Conservation (phyloP, 495 filamentous ascomycete species). For the Tetracladium setigerum region DNA sequence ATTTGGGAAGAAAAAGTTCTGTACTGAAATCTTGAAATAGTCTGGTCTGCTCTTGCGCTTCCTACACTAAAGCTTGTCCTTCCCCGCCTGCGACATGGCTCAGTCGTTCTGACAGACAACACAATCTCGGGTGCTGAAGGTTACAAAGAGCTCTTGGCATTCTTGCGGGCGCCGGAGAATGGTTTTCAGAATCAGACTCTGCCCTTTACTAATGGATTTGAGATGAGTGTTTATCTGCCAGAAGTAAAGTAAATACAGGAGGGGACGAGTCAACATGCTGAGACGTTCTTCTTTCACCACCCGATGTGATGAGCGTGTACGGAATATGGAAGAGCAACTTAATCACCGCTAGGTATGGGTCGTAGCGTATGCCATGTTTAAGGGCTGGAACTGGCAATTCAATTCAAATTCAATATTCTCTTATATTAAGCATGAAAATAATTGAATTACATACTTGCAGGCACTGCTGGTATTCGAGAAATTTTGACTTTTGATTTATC, state of each 20-base stretch:
- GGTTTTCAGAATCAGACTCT: conserved; percentile 24
- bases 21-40: conserved; percentile 19
- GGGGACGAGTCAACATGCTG: background rate
- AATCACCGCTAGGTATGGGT: too few relatives aligned
- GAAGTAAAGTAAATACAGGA: background rate
- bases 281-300: too few relatives aligned
- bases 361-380: too few relatives aligned
- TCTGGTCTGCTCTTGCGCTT: conserved; percentile 45
- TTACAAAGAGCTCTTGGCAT: conserved; percentile 31
- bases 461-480: too few relatives aligned
- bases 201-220: conserved; percentile 24
- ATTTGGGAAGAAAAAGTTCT: background rate
- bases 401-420: too few relatives aligned
- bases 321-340: too few relatives aligned
- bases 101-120: conserved; percentile 46
- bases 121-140: conserved; percentile 23
- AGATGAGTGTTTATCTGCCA: conserved; percentile 22
- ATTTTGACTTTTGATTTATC: too few relatives aligned
- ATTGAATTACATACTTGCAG: too few relatives aligned
- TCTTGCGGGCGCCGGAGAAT: conserved; percentile 9
- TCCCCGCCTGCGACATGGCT: conserved; percentile 35
- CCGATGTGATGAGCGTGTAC: too few relatives aligned
- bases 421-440: too few relatives aligned
- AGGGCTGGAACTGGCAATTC: too few relatives aligned
- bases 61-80: conserved; percentile 40